Percentiles rank a stretch among this genome's conserved stretches.
Conservation (phyloP, 306 rosid species). For the Herpetospermum pedunculosum region DNA sequence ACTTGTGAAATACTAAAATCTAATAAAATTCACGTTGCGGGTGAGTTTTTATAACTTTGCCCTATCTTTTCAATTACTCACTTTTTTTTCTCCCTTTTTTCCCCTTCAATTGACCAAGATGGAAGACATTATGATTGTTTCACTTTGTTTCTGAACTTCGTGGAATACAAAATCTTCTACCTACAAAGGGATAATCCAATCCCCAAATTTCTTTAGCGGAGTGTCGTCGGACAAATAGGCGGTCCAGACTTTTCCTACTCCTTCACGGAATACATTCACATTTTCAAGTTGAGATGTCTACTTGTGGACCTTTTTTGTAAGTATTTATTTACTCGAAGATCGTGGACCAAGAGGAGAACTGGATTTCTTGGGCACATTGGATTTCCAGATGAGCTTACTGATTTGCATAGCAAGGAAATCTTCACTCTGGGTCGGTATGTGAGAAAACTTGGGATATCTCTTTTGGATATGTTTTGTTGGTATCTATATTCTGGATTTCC, state of each 20-base stretch:
- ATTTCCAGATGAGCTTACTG: not conserved
- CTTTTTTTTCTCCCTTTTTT: not conserved
- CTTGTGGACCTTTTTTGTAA: not conserved
- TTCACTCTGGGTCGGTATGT: not conserved
- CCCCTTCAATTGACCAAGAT: not conserved
- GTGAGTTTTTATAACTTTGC: not conserved
- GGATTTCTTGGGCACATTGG: not conserved
- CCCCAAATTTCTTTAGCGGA: not conserved
- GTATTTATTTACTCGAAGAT: not conserved
- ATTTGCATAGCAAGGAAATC: not conserved
- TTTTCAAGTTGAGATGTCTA: not conserved
- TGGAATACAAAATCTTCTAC: not conserved
- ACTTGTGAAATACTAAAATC: not conserved
- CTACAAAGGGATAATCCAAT: not conserved
- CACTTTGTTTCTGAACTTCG: not conserved
- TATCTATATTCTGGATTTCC: not conserved
- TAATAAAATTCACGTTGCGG: not conserved
- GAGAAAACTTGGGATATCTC: not conserved
- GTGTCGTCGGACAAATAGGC: not conserved
- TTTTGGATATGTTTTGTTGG: not conserved
- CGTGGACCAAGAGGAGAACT: not conserved
- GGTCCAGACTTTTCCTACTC: not conserved
- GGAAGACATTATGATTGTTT: not conserved
- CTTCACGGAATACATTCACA: not conserved
- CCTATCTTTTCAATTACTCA: not conserved